Evolutionary conservation across 495 filamentous ascomycete genomes (phyloP).

Genomic region (Venustampulla echinocandica): DNA sequence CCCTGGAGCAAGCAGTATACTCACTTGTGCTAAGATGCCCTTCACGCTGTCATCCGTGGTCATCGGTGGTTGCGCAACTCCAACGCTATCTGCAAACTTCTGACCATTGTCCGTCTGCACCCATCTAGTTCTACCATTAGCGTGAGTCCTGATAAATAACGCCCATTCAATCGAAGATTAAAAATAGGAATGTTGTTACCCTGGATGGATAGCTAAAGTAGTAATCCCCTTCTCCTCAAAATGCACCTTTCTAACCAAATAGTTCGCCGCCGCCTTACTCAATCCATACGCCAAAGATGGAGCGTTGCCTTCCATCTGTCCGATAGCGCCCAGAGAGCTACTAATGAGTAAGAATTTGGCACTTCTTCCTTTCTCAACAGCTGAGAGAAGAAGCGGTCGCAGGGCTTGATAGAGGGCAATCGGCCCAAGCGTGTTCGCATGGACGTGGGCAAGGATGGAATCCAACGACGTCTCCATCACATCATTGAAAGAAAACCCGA

Average conservation of each 20-base stretch:
- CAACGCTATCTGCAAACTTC: constrained; percentile 28
- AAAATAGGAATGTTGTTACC: constrained; percentile 25
- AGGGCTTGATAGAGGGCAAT: constrained; percentile 25
- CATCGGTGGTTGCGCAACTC: constrained; percentile 26
- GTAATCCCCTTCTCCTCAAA: constrained; percentile 28
- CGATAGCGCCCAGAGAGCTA: constrained; percentile 29
- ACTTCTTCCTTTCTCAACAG: not conserved
- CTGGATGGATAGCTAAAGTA: constrained; percentile 32
- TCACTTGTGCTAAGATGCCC: constrained; percentile 27
- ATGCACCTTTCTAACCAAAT: constrained; percentile 33
- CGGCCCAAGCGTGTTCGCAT: constrained; percentile 25
- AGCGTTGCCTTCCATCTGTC: constrained; percentile 15
- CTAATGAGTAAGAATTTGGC: constrained; percentile 28
- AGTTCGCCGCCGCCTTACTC: constrained; percentile 35
- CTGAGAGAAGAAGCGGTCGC: constrained; percentile 25
- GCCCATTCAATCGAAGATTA: not conserved
- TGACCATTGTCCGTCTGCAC: constrained; percentile 33
- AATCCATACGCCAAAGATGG: constrained; percentile 30
- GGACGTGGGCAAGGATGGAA: constrained; percentile 20
- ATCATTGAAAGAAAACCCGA: constrained; percentile 5
- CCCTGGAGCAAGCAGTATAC: not conserved
- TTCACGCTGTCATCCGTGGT: constrained; percentile 24
- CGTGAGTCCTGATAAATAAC: not conserved
- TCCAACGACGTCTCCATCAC: not conserved
- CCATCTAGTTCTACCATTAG: constrained; percentile 23